phyloP scores from a whole-genome alignment of 2,329 filamentous ascomycete genomes.

The Trichoderma simmonsii region DNA sequence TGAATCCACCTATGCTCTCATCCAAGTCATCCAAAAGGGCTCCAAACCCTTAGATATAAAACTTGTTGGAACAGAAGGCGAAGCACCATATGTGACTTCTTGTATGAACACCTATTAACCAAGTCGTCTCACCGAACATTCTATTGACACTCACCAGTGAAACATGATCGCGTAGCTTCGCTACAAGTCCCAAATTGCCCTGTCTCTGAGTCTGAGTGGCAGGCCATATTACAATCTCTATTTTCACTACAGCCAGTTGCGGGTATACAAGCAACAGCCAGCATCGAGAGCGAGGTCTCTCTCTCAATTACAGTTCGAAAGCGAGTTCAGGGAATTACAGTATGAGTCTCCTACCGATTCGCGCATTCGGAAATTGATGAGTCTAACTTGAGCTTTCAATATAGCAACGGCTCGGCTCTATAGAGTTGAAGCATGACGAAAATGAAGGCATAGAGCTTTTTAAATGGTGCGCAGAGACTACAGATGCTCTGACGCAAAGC shows the following conservation, averaged over 20 bases:
- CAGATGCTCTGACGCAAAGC: conserved; percentile 45
- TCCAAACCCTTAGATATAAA: conserved; percentile 60
- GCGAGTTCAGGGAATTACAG: conserved; percentile 65
- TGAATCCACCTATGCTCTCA: conserved; percentile 54
- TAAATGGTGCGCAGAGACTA: conserved; percentile 65
- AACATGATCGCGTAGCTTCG: conserved; percentile 52
- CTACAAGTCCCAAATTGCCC: conserved; percentile 53
- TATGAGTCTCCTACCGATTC: conserved; percentile 35
- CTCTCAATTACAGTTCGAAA: conserved; percentile 63
- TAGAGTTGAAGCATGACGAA: conserved; percentile 54
- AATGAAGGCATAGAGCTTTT: conserved; percentile 62
- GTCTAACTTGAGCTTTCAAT: conserved; percentile 51
- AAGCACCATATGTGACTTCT: conserved; percentile 55
- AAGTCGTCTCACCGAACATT: neutral
- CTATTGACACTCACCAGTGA: conserved; percentile 40
- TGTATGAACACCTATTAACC: conserved; percentile 42
- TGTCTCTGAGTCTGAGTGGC: conserved; percentile 65
- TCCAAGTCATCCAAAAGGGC: conserved; percentile 54
- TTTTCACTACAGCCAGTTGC: conserved; percentile 51
- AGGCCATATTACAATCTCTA: conserved; percentile 54
- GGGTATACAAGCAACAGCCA: conserved; percentile 59
- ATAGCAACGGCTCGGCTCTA: conserved; percentile 67
- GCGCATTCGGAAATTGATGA: neutral
- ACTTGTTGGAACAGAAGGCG: conserved; percentile 66
- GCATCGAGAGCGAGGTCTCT: conserved; percentile 49